Evolutionary conservation across 2,329 filamentous ascomycete genomes (phyloP).

Genomic region (Penicillium sp.): DNA sequence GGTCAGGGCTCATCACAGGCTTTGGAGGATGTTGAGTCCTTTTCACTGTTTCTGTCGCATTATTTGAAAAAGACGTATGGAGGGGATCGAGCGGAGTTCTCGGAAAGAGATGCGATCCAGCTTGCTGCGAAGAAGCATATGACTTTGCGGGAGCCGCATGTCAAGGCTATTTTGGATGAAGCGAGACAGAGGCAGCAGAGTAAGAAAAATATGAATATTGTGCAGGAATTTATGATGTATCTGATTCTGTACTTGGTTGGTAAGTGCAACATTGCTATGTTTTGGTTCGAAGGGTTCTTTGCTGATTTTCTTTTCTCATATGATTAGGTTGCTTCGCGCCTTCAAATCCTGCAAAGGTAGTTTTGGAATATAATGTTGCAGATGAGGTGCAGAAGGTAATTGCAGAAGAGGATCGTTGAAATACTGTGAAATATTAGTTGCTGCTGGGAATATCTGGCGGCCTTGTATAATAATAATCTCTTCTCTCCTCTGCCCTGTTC

Average conservation of each 20-base stretch:
- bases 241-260: constrained; percentile 41
- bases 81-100: neutral
- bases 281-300: too few species aligned
- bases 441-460: neutral
- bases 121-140: constrained; percentile 38
- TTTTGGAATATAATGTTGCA: constrained; percentile 21
- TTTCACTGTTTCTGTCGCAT: constrained; percentile 48
- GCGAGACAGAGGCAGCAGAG: constrained; percentile 38
- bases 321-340: constrained; percentile 29
- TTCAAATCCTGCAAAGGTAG: constrained; percentile 7
- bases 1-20: constrained; percentile 62
- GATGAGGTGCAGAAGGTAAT: constrained; percentile 15
- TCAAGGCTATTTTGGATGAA: constrained; percentile 37
- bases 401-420: neutral
- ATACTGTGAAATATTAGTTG: neutral
- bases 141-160: constrained; percentile 39
- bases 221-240: constrained; percentile 39
- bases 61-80: constrained; percentile 26
- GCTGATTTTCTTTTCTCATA: constrained; percentile 3
- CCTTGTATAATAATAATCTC: neutral
- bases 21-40: constrained; percentile 58
- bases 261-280: constrained; percentile 13
- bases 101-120: constrained; percentile 18
- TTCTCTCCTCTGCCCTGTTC: too few species aligned
- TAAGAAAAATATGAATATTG: constrained; percentile 39